Evolutionary conservation across 129 eudicot genomes (phyloP).

Genomic region (Artemisia argyi): DNA sequence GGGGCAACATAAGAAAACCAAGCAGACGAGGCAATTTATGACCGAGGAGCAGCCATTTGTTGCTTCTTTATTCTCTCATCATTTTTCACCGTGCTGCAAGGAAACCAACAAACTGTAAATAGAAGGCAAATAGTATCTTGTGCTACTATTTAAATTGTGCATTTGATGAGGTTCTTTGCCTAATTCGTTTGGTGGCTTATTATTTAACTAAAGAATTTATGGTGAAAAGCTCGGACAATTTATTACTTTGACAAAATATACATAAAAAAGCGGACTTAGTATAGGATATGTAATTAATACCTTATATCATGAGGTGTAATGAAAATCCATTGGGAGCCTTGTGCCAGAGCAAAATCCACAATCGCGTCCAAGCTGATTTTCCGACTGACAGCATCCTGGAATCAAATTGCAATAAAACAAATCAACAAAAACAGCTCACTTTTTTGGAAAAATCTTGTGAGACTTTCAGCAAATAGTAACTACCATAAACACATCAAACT

Average conservation of each 20-base stretch:
- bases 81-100: slow-evolving; percentile 82
- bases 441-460: not conserved
- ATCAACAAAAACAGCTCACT: not conserved
- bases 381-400: slow-evolving; percentile 98
- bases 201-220: not conserved
- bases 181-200: not conserved
- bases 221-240: not conserved
- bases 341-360: slow-evolving; percentile 84
- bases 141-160: not conserved
- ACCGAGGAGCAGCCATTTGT: slow-evolving; percentile 95
- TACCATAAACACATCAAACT: slow-evolving; percentile 99
- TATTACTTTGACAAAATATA: not conserved
- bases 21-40: slow-evolving; percentile 24
- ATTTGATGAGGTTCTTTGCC: not conserved
- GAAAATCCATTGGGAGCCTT: slow-evolving; percentile 95
- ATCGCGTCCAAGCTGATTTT: slow-evolving; percentile 89
- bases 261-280: not conserved
- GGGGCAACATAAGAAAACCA: slow-evolving; percentile 16
- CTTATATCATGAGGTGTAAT: slow-evolving; percentile 98
- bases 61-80: slow-evolving; percentile 87
- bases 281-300: slow-evolving; percentile 31
- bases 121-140: not conserved
- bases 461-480: slow-evolving; percentile 1
- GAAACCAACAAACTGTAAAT: not conserved
- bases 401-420: slow-evolving; percentile 3